Conservation (phyloP, 768 basidiomycete species). For the Pleurotus cornucopiae region DNA sequence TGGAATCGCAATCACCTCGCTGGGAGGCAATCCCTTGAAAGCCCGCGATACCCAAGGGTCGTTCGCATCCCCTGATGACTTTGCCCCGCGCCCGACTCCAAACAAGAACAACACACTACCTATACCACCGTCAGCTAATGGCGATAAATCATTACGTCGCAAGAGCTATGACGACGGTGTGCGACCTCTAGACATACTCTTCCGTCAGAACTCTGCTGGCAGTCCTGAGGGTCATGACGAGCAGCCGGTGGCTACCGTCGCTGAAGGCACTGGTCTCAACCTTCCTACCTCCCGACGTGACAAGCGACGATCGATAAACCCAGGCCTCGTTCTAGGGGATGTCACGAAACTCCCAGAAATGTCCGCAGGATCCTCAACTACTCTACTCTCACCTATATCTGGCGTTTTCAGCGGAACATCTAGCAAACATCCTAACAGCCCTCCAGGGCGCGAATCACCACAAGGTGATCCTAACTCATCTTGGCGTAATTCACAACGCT, state of each 20-base stretch:
- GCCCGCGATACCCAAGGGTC: not conserved
- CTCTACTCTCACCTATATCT: constrained; percentile 27
- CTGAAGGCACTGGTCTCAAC: constrained; percentile 23
- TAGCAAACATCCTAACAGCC: constrained; percentile 19
- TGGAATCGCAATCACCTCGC: constrained; percentile 33
- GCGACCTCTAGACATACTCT: constrained; percentile 35
- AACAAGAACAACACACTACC: constrained; percentile 39
- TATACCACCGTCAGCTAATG: constrained; percentile 20
- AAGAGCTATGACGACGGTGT: constrained; percentile 43
- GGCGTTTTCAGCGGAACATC: constrained; percentile 24
- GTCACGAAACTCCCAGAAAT: constrained; percentile 7
- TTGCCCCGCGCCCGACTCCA: constrained; percentile 14
- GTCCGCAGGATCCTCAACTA: constrained; percentile 16
- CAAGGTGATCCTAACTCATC: not conserved
- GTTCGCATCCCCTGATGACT: constrained; percentile 5
- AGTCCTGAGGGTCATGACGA: not conserved
- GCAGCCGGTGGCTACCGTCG: not conserved
- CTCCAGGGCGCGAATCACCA: constrained; percentile 16
- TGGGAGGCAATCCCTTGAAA: not conserved
- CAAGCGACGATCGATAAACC: constrained; percentile 48
- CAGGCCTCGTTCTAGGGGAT: constrained; percentile 30
- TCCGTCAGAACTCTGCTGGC: constrained; percentile 20
- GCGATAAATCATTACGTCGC: constrained; percentile 26
- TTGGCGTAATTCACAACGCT: not conserved
- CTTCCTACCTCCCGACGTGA: constrained; percentile 34